A percentile compares a stretch with the other conserved stretches of the same genome.
Evolutionary conservation across 768 basidiomycete genomes (phyloP).

Genomic region (Boletales sp.): DNA sequence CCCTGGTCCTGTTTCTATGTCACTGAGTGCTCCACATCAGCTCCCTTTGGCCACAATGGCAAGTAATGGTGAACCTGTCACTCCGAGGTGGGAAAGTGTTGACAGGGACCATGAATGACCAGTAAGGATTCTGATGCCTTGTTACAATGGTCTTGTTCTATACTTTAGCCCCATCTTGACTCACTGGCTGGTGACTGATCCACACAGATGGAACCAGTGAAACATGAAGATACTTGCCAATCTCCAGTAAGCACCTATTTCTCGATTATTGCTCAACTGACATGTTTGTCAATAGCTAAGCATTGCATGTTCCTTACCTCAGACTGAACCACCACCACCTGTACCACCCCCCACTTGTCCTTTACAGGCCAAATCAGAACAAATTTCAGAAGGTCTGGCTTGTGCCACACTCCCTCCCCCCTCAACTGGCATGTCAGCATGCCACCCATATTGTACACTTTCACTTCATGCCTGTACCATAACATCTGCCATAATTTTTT

Average conservation of each 20-base stretch:
- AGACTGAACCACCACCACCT: constrained; percentile 5
- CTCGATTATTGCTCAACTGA: neutral
- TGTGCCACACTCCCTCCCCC: too few relatives aligned
- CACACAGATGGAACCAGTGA: neutral
- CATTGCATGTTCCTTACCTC: constrained; percentile 2
- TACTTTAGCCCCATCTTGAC: constrained; percentile 18
- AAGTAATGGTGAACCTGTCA: constrained; percentile 19
- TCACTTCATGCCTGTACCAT: too few relatives aligned
- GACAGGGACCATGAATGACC: constrained; percentile 20
- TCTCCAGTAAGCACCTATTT: constrained; percentile 18
- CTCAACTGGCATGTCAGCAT: too few relatives aligned
- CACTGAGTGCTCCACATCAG: constrained; percentile 2
- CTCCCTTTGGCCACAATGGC: constrained; percentile 3
- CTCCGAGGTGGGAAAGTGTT: constrained; percentile 12
- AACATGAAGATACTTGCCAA: constrained; percentile 8
- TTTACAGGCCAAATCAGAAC: constrained; percentile 11
- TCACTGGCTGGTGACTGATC: constrained; percentile 1
- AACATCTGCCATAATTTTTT: too few relatives aligned
- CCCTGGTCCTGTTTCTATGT: neutral
- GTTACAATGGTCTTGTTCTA: constrained; percentile 3
- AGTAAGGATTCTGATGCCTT: constrained; percentile 3
- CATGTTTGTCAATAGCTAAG: constrained; percentile 4
- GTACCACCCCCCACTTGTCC: constrained; percentile 3
- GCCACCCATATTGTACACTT: too few relatives aligned
- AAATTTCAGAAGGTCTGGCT: too few relatives aligned